Conservation (phyloP, 2,329 filamentous ascomycete species). For the Aspergillus pseudoterreus region DNA sequence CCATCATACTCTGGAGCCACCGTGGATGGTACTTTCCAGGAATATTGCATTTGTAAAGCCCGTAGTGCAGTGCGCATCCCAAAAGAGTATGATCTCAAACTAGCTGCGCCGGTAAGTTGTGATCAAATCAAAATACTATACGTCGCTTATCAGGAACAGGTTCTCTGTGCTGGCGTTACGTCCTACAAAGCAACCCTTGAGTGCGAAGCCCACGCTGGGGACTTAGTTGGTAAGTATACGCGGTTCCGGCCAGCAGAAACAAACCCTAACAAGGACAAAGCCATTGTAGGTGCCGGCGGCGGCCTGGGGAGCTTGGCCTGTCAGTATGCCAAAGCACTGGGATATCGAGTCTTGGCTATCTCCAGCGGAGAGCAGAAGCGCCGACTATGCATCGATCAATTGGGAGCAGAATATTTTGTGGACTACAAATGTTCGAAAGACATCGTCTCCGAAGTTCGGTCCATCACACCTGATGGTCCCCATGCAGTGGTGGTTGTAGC, state of each 20-base stretch:
- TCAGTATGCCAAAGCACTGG: conserved; percentile 91
- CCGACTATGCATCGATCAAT: conserved; percentile 55
- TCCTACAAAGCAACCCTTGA: conserved; percentile 90
- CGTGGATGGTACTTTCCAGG: conserved; percentile 88
- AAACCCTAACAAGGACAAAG: conserved; percentile 41
- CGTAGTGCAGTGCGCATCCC: conserved; percentile 79
- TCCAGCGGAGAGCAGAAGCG: conserved; percentile 79
- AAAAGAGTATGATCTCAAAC: conserved; percentile 70
- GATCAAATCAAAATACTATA: neutral
- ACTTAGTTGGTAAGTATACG: conserved; percentile 47
- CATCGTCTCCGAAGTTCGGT: conserved; percentile 75
- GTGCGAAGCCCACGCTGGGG: conserved; percentile 68
- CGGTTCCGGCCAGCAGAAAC: neutral
- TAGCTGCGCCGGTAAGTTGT: conserved; percentile 58
- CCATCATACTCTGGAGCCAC: conserved; percentile 81
- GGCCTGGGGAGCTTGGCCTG: conserved; percentile 75
- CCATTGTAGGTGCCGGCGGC: conserved; percentile 82
- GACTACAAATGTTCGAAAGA: conserved; percentile 66
- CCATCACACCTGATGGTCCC: conserved; percentile 74
- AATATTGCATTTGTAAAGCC: conserved; percentile 85
- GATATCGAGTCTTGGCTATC: conserved; percentile 73
- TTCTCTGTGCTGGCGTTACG: conserved; percentile 81
- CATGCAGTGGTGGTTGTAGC: conserved; percentile 82
- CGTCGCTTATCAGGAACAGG: conserved; percentile 15
- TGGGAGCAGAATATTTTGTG: conserved; percentile 77